Percentiles rank a stretch among this genome's conserved stretches.
phyloP scores from a whole-genome alignment of 768 basidiomycete genomes.

The Mrakia gelida region DNA sequence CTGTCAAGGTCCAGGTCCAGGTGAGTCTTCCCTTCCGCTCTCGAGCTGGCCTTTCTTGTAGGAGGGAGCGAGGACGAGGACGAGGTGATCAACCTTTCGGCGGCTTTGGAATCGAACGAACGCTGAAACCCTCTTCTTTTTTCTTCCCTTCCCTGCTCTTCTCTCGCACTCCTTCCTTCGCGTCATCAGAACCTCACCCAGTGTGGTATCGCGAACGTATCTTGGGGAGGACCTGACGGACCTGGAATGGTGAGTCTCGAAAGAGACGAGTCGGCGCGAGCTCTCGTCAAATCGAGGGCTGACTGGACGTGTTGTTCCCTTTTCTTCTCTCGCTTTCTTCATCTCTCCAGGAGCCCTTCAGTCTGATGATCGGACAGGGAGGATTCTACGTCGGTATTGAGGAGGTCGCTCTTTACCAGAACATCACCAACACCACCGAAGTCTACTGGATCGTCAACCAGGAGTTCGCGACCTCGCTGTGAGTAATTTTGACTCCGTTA shows the following conservation, averaged over 20 bases:
- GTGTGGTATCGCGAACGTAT: slow-evolving; percentile 32
- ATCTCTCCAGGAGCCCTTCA: slow-evolving; percentile 21
- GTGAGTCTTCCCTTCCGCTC: not conserved
- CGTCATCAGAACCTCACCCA: slow-evolving; percentile 17
- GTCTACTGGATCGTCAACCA: slow-evolving; percentile 32
- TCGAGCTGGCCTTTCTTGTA: not conserved
- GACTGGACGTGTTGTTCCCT: not conserved
- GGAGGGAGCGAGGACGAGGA: not conserved
- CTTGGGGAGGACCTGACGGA: slow-evolving; percentile 21
- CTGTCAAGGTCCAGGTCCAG: slow-evolving; percentile 6
- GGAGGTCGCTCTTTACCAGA: not conserved
- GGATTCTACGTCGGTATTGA: slow-evolving; percentile 26
- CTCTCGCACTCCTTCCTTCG: not conserved
- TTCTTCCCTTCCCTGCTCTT: not conserved
- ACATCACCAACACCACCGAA: slow-evolving; percentile 9
- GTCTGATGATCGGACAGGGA: slow-evolving; percentile 14
- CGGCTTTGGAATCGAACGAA: not conserved
- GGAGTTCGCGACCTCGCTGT: slow-evolving; percentile 14
- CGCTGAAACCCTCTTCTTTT: not conserved
- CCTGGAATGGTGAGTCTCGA: too few relatives aligned
- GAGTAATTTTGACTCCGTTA: not conserved
- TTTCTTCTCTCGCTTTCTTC: too few relatives aligned
- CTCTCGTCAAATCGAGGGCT: not conserved
- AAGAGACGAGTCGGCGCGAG: not conserved
- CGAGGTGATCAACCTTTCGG: not conserved